Evolutionary conservation across 108 stramenopile species (phyloP), one percentile per base, ranked within the genome.

Genomic region (Cyclotella cryptica): DNA sequence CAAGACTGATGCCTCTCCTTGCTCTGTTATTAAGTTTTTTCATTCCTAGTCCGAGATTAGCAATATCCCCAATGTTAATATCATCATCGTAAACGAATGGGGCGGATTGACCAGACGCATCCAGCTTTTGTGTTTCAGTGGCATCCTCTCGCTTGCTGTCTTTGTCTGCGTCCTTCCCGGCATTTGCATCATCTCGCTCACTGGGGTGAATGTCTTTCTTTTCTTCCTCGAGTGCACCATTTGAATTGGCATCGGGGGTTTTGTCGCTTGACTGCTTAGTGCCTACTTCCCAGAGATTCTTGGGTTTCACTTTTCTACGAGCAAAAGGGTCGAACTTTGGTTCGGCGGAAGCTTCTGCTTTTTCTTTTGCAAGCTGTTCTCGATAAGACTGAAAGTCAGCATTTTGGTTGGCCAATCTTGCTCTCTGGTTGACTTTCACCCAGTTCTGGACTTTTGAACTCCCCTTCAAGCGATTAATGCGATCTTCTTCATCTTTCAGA

Each of bases 211-310:
- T 45, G 27, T 89, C 90, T 52, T 71, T 77, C 40, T 89, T 85
- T 71, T 85, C 82, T 74, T 89, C 88, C 59, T 89, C 86, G 9
- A 69, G 70, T 5, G 42, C 59, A 2, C 61, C 81, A 61, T 75
- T 78, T 10, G 66, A 53, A n/a, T 81, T 77, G 42, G 81, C 80
- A 42, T 84, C 78, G 24, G 66, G 0, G 17, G 15, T 46, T 43
- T 85, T 80, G 9, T 81, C 74, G 29, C 45, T 70, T 54, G 73
- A 54, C n/a, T 80, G 57, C 53, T 82, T 86, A 53, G 90, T 92
- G 5, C 70, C 74, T 4, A 96, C 95, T 59, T 93, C 89, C 95
- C 95, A 96, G 40, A 96, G 84, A 81, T 91, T 92, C 85, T 96
- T 91, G 46, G 95, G 95, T 81, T 93, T 96, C 28, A 90, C 89